Base-by-base conservation (phyloP, 768 basidiomycete species). In the Tulasnella sp. region DNA sequence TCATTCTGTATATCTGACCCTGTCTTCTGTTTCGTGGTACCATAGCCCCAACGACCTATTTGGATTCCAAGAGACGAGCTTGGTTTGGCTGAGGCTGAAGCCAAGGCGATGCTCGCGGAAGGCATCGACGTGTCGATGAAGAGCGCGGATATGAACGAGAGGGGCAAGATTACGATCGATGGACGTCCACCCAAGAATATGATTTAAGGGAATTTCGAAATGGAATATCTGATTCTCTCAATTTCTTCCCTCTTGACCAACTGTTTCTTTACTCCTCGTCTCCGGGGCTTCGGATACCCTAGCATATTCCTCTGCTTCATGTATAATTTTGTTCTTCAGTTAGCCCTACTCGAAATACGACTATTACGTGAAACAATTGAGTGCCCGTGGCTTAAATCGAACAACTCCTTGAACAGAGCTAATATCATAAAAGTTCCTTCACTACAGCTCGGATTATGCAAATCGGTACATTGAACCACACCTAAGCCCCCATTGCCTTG, bases 11-110 rank as follows among this genome's bases (percentile, higher is more conserved):
- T 44, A 6, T 19, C 34, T 52, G 21, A 77, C 52, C 5, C 31
- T n/a, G 31, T 31, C 19, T 7, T 56, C n/a, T n/a, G 42, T n/a
- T 31, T 39, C 74, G 27, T 10, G 8, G 39, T 34, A 2, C 39
- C 27, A 71, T 85, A 90, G 75, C 90, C 93, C 72, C 94, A 96
- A 85, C 88, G 92, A 81, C 87, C 90, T 5, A 86, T 98, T 42
- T 99, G 97, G 97, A 85, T 98, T 76, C 94, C 97, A 27, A 85
- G 86, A 52, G 97, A 99, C 84, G 82, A 85, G 36, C 86, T 90
- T n/a, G 91, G 92, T 16, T 83, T 95, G 48, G 89, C 89, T 80
- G 83, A 83, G 42, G 90, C 88, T 79, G 94, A 94, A 86, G 90
- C 89, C 81, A 84, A 86, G 80, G 89, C 85, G 81, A 91, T 91